Conservation (phyloP, 2,329 filamentous ascomycete genomes). For the Ceratocystiopsis brevicomis region DNA sequence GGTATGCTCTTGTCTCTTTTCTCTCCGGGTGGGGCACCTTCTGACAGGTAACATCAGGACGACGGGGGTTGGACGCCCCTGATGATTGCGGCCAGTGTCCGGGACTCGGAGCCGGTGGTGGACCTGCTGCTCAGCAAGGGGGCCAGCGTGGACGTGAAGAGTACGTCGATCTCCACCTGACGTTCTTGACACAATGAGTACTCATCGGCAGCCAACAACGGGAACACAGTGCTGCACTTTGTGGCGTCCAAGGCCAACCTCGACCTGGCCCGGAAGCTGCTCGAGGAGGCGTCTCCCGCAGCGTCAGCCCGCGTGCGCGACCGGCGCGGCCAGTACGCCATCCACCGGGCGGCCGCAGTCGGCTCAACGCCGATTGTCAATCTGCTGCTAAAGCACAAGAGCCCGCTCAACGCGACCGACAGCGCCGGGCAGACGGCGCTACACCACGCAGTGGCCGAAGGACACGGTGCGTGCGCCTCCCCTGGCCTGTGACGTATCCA, state of each 20-base stretch:
- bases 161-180: constrained; percentile 19
- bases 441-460: constrained; percentile 70
- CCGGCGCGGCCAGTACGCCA: constrained; percentile 67
- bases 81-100: constrained; percentile 64
- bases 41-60: constrained; percentile 31
- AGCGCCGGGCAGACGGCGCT: constrained; percentile 68
- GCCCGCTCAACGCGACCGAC: constrained; percentile 71
- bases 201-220: constrained; percentile 6
- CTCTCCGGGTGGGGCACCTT: background rate
- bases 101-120: constrained; percentile 50
- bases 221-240: constrained; percentile 73
- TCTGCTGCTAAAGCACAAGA: constrained; percentile 55
- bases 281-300: constrained; percentile 41
- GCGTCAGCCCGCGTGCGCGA: constrained; percentile 70
- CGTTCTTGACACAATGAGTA: too few relatives aligned
- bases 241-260: constrained; percentile 78
- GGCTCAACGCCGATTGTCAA: constrained; percentile 78
- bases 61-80: constrained; percentile 65
- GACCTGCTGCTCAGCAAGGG: constrained; percentile 48
- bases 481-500: background rate
- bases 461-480: constrained; percentile 32
- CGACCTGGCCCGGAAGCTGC: constrained; percentile 58
- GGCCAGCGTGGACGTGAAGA: constrained; percentile 57
- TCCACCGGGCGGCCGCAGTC: constrained; percentile 80
- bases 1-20: constrained; percentile 21